Percentiles rank a stretch among this genome's conserved stretches.
Conservation (phyloP, 306 rosid species). For the Leucaena leucocephala region DNA sequence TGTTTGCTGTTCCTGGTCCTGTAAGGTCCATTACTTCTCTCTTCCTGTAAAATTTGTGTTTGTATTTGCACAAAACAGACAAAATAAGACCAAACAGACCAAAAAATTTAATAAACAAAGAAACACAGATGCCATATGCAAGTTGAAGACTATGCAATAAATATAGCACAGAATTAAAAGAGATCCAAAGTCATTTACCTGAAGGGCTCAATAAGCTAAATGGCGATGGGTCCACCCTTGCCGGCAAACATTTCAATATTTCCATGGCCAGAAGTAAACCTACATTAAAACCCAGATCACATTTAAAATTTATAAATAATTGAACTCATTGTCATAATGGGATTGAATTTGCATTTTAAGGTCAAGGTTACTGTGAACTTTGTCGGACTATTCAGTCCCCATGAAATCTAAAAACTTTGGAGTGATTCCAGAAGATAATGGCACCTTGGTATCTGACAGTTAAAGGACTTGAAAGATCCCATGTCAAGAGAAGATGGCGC, state of each 20-base stretch:
- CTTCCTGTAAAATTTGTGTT: constrained; percentile 51
- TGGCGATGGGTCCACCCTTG: constrained; percentile 83
- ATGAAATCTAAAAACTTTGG: not conserved
- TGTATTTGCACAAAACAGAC: constrained; percentile 29
- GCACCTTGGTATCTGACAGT: constrained; percentile 94
- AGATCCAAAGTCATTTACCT: constrained; percentile 37
- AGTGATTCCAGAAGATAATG: constrained; percentile 1
- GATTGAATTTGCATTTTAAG: not conserved
- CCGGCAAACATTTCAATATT: constrained; percentile 85
- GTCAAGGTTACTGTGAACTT: not conserved
- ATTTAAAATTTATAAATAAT: constrained; percentile 9
- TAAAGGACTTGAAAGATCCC: constrained; percentile 78
- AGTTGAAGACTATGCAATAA: constrained; percentile 24
- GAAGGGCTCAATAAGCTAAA: constrained; percentile 53
- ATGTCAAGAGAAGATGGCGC: constrained; percentile 64
- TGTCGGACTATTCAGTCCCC: not conserved
- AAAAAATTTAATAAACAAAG: constrained; percentile 21
- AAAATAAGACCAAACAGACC: constrained; percentile 15
- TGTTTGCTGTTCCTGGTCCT: constrained; percentile 38
- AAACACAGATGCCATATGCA: constrained; percentile 5
- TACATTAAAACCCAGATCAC: constrained; percentile 26
- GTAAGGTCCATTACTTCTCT: constrained; percentile 45
- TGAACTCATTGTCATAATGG: constrained; percentile 3
- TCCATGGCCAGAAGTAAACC: constrained; percentile 85
- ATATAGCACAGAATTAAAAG: constrained; percentile 2